Evolutionary conservation across 768 basidiomycete genomes (phyloP), one percentile per base, ranked within the genome.

Genomic region (Fibroporia radiculosa): DNA sequence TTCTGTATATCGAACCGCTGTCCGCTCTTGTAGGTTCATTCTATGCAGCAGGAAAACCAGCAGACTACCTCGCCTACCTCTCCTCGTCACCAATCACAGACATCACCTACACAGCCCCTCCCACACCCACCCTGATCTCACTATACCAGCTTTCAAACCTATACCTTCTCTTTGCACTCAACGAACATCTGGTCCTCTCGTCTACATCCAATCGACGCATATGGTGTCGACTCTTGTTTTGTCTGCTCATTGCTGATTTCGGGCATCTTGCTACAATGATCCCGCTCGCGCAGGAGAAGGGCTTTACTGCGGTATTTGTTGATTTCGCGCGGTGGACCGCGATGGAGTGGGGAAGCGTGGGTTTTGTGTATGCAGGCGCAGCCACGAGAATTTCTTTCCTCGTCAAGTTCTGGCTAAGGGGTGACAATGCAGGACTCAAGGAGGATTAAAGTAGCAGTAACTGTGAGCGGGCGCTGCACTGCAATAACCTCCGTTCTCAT

Each of bases 301-400:
- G 53, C 5, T 48, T 48, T 11, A 36, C 40, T 4, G 65, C 63
- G 10, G 66, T 71, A 18, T 75, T 67, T 49, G 67, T 70, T 66
- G 57, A 59, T 16, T 58, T 70, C n/a, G 63, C 63, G 66, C 63
- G 62, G 29, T 75, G 73, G 73, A 73, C 73, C 50, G 71, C 71
- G 41, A 74, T 75, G 74, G 61, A 63, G 19, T 75, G 70, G 72
- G 73, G 75, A 0, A 74, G 72, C 36, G 67, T 75, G n/a, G 73
- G 72, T 11, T 74, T 75, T 36, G 74, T 75, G 6, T 75, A 74
- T 44, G 37, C 62, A 10, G 74, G 74, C 1, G 74, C 72, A 28
- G 57, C 57, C 3, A 65, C 69, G 66, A 57, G 73, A 47, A 63
- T 66, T 29, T 62, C 62, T 19, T 75, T 75, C 51, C 52, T 69